A percentile compares a stretch with the other conserved stretches of the same genome.
These are phyloP conservation scores for Monilinia vaccinii-corymbosi DNA, from an alignment of 2,329 filamentous ascomycete species.

Conservation along the genomic window DNA sequence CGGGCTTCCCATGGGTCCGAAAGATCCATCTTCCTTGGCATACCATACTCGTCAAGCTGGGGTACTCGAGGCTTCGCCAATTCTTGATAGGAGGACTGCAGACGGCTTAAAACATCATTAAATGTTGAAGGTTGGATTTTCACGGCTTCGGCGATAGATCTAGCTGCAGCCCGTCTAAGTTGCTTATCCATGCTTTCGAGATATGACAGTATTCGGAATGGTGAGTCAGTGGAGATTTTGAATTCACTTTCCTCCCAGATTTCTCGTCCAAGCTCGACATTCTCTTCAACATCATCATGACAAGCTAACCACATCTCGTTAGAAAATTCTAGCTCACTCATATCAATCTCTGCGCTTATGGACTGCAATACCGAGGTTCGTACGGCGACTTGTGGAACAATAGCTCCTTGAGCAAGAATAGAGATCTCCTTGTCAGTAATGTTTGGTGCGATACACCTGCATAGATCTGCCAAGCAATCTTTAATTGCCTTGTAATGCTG, in stretches of 20 bases:
- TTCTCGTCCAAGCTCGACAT: conserved; percentile 69
- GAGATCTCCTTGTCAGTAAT: conserved; percentile 64
- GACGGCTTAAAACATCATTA: conserved; percentile 48
- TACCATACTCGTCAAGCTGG: conserved; percentile 85
- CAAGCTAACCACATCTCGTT: conserved; percentile 90
- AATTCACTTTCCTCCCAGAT: conserved; percentile 96
- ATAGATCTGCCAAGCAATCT: conserved; percentile 81
- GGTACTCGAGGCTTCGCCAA: conserved; percentile 75
- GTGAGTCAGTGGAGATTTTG: conserved; percentile 54
- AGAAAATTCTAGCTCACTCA: conserved; percentile 78
- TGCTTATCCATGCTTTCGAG: conserved; percentile 72
- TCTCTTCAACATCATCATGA: conserved; percentile 85
- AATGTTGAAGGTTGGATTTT: conserved; percentile 51
- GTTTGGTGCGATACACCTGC: conserved; percentile 74
- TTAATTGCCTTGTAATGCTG: conserved; percentile 95
- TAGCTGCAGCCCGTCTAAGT: conserved; percentile 73
- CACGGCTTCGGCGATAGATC: conserved; percentile 69
- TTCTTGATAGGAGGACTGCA: conserved; percentile 66
- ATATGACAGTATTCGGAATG: conserved; percentile 64
- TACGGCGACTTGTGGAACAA: conserved; percentile 71
- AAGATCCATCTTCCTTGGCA: conserved; percentile 82
- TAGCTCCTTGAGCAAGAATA: conserved; percentile 67
- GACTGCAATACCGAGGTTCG: conserved; percentile 79
- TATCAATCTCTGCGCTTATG: conserved; percentile 83
- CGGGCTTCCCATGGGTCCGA: conserved; percentile 86